A percentile compares a stretch with the other conserved stretches of the same genome.
phyloP scores from a whole-genome alignment of 1,284 basidiomycete species.

The Ganoderma boninense region DNA sequence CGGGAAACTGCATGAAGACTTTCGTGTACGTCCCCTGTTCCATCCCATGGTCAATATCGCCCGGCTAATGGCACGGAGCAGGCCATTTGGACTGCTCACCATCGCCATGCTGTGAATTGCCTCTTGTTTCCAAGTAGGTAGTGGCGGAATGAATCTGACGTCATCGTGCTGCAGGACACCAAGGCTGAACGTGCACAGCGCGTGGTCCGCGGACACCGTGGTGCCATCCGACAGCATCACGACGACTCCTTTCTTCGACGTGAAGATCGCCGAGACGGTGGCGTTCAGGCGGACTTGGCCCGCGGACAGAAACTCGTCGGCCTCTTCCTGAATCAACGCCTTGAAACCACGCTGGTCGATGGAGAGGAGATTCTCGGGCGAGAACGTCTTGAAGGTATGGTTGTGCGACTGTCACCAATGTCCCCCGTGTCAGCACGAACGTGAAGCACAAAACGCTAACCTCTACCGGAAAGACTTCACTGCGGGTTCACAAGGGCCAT shows the following conservation, averaged over 20 bases:
- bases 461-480: conserved; percentile 30
- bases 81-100: conserved; percentile 45
- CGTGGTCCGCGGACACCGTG: conserved; percentile 58
- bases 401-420: conserved; percentile 58
- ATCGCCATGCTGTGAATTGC: conserved; percentile 73
- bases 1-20: conserved; percentile 71
- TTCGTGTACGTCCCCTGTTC: conserved; percentile 69
- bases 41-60: neutral
- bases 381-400: conserved; percentile 67
- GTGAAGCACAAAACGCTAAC: conserved; percentile 15
- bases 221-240: conserved; percentile 51
- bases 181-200: conserved; percentile 69
- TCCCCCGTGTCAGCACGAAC: conserved; percentile 10
- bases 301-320: conserved; percentile 56
- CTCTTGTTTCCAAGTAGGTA: conserved; percentile 73
- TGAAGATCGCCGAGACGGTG: conserved; percentile 58
- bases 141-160: conserved; percentile 59
- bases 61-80: neutral
- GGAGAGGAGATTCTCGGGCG: conserved; percentile 60
- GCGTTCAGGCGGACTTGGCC: conserved; percentile 59
- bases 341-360: conserved; percentile 72
- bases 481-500: conserved; percentile 10
- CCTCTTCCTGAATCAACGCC: conserved; percentile 62
- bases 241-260: conserved; percentile 51
- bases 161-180: conserved; percentile 71